Percentiles rank a stretch among this genome's conserved stretches.
These are phyloP conservation scores for Suillus fuscotomentosus DNA, from an alignment of 768 basidiomycete species.

Conservation along the genomic window DNA sequence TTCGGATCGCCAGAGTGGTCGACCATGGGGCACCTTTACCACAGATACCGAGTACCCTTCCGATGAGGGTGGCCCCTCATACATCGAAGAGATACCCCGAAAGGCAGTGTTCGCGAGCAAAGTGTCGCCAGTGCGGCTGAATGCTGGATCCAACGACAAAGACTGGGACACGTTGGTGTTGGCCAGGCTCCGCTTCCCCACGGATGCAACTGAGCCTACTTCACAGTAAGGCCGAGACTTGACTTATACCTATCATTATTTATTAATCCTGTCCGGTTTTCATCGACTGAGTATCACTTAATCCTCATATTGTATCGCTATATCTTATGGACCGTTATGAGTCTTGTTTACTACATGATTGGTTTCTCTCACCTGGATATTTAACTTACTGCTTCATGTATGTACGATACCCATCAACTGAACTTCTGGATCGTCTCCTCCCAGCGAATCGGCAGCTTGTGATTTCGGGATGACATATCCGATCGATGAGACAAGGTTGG, in stretches of 20 bases:
- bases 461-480: neutral
- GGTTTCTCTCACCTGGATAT: neutral
- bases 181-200: constrained; percentile 63
- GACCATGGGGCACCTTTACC: constrained; percentile 75
- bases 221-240: constrained; percentile 13
- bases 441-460: neutral
- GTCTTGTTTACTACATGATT: neutral
- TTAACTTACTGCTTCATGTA: neutral
- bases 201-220: constrained; percentile 58
- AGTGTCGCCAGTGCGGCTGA: constrained; percentile 43
- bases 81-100: constrained; percentile 37
- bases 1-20: constrained; percentile 43
- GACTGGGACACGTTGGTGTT: constrained; percentile 61
- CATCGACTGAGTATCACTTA: neutral
- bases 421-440: neutral
- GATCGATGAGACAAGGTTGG: neutral
- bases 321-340: neutral
- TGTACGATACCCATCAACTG: neutral
- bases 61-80: constrained; percentile 45
- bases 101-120: constrained; percentile 46
- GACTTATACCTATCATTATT: neutral
- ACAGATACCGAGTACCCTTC: constrained; percentile 47
- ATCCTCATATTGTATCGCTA: neutral
- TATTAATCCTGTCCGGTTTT: neutral
- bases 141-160: neutral